Percentiles rank a stretch among this genome's conserved stretches.
These are phyloP conservation scores for Aphanomyces cochlioides DNA, from an alignment of 352 stramenopile species.

Conservation along the genomic window DNA sequence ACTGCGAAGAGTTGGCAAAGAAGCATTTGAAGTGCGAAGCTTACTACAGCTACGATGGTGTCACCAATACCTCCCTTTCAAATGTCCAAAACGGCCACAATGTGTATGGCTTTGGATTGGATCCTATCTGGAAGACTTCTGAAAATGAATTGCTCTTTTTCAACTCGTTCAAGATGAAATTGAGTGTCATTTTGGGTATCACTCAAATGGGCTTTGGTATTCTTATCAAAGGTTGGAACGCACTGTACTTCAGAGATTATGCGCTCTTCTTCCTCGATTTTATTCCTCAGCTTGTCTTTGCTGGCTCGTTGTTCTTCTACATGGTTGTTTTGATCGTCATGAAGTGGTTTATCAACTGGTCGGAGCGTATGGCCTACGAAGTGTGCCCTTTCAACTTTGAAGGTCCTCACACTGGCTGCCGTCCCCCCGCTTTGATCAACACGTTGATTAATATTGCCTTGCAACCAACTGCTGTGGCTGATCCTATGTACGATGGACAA, in stretches of 20 bases:
- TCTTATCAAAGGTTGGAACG: conserved; percentile 94
- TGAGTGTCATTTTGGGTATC: conserved; percentile 98
- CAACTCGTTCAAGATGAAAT: conserved; percentile 99
- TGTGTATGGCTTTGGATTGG: conserved; percentile 97
- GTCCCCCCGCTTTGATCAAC: conserved; percentile 97
- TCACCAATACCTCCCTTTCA: conserved; percentile 56
- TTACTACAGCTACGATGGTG: conserved; percentile 69
- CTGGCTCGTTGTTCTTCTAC: conserved; percentile 97
- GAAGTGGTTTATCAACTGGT: conserved; percentile 99
- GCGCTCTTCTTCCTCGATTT: conserved; percentile 97
- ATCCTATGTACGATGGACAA: conserved; percentile 95
- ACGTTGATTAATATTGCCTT: conserved; percentile 99
- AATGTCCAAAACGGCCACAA: conserved; percentile 72
- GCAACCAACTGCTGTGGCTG: conserved; percentile 88
- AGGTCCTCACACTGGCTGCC: conserved; percentile 91
- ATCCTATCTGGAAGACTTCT: conserved; percentile 98
- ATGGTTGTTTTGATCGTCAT: conserved; percentile 99
- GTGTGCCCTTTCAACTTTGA: conserved; percentile 94
- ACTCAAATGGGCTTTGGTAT: conserved; percentile 99
- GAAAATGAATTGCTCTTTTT: conserved; percentile 98
- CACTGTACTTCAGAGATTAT: conserved; percentile 94
- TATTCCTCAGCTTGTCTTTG: conserved; percentile 95
- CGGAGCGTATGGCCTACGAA: conserved; percentile 88
- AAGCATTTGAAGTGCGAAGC: conserved; percentile 58
- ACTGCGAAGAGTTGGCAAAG: conserved; percentile 56